Evolutionary conservation across 2,329 filamentous ascomycete species (phyloP), one percentile per base, ranked within the genome.

Genomic region (Alternaria sp.): DNA sequence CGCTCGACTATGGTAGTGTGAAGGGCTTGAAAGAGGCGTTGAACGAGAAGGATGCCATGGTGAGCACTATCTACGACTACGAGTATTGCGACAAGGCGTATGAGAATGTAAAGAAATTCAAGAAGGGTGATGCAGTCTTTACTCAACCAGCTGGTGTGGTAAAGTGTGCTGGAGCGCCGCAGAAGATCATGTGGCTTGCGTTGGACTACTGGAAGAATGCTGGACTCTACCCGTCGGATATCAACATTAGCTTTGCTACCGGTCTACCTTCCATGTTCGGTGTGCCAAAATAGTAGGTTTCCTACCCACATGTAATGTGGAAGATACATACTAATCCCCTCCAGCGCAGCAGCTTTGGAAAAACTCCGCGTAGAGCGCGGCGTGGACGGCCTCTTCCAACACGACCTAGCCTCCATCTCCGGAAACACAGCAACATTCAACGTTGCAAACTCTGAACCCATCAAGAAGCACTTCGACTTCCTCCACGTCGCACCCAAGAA

Each of bases 111-210:
- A 48, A 75, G 41, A 66, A 68, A 18, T 70, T 80, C 64, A 60
- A 68, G 5, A 75, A 74, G 46, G 78, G 78, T 10, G 66, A 68
- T 16, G 78, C 78, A 7, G 69, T 80, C 25, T 80, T 80, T 62
- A 79, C 78, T 1, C 76, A 79, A 38, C 78, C 78, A 4, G 70
- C 74, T 6, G 78, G 78, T n/a, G 68, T 78, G 2, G 69, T 80
- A 38, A 80, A 80, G 60, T 80, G 78, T 53, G 78, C 78, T 9
- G 78, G 78, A 43, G 78, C 74, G 4, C 78, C 78, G 1, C 78
- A 80, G 54, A 80, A 80, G 54, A 71, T 78, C 48, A 80, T 80
- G 78, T 80, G 78, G 78, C 73, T 80, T n/a, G 78, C 78, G 1
- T 66, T 74, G 60, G 78, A 80, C 41, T 67, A 75, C 56, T 80